Percentiles rank a stretch among this genome's conserved stretches.
These are phyloP conservation scores for Quillaja saponaria DNA, from an alignment of 306 rosid genomes.

Conservation along the genomic window DNA sequence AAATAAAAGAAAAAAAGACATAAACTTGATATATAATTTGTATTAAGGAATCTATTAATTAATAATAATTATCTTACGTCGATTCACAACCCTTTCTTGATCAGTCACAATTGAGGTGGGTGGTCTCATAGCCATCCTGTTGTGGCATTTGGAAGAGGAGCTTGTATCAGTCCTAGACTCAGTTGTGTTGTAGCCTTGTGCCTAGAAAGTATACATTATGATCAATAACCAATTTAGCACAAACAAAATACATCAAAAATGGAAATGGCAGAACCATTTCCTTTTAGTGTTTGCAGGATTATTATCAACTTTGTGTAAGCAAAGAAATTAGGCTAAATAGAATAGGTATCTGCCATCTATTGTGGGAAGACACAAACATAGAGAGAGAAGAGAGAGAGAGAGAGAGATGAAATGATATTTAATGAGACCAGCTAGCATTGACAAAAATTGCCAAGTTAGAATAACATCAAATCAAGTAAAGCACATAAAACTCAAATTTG, in stretches of 20 bases:
- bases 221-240: too few species aligned
- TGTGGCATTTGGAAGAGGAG: constrained; percentile 75
- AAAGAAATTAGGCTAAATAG: not conserved
- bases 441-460: constrained; percentile 47
- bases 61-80: too few species aligned
- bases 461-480: constrained; percentile 37
- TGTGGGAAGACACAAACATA: not conserved
- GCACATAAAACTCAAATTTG: constrained; percentile 60
- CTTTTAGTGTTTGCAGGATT: too few species aligned
- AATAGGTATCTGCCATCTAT: constrained; percentile 1
- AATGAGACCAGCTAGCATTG: constrained; percentile 35
- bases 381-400: constrained; percentile 18
- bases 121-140: constrained; percentile 68
- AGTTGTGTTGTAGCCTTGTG: constrained; percentile 43
- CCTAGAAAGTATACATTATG: constrained; percentile 38
- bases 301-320: too few species aligned
- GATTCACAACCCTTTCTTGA: constrained; percentile 70
- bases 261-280: too few species aligned
- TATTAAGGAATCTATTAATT: not conserved
- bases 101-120: constrained; percentile 48
- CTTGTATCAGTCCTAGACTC: constrained; percentile 71
- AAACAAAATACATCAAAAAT: not conserved
- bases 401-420: constrained; percentile 26
- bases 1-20: not conserved
- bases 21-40: not conserved